Evolutionary conservation across 2,329 filamentous ascomycete species (phyloP), one percentile per base, ranked within the genome.

Genomic region (Gaeumannomyces tritici): DNA sequence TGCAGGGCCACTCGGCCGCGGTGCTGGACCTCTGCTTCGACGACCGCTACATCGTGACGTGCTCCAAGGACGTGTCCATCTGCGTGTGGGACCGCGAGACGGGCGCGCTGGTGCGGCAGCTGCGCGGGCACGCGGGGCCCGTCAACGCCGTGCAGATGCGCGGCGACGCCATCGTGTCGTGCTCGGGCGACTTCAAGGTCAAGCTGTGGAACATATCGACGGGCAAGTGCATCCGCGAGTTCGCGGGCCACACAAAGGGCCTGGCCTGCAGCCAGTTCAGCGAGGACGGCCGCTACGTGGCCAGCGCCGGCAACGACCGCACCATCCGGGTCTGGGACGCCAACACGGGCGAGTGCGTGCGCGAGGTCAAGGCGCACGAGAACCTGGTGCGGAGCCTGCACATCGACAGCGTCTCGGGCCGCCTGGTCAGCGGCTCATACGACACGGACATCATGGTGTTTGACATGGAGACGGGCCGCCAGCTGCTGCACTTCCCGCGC

Each of bases 101-200:
- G 0, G 90, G 91, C 47, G 77, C 79, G 12, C 80, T 96, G 58
- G 75, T 96, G 59, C 90, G 90, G 70, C 89, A 90, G 69, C 83
- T 99, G 59, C 83, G 85, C 47, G 95, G 93, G 9, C 95, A 99
- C 74, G 82, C 86, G 2, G 95, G 95, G 0, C 95, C 95, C 1
- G 95, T 99, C 67, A 99, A 99, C 71, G 93, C 95, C 1, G 92
- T 99, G 6, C 93, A 98, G 76, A 85, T 99, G 74, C 89, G 93
- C 62, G 93, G 92, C 64, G 93, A 96, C 75, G 88, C 92, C 8
- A 87, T 98, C 59, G 93, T 97, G 33, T 96, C 90, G 59, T 96
- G 95, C 71, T 95, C 90, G 62, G 95, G 95, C 62, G 95, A 99
- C 74, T 95, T 95, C 69, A 84, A 89, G 60, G 92, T 96, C 65